Evolutionary conservation across 1,284 basidiomycete genomes (phyloP).

Genomic region (Chondrostereum purpureum): DNA sequence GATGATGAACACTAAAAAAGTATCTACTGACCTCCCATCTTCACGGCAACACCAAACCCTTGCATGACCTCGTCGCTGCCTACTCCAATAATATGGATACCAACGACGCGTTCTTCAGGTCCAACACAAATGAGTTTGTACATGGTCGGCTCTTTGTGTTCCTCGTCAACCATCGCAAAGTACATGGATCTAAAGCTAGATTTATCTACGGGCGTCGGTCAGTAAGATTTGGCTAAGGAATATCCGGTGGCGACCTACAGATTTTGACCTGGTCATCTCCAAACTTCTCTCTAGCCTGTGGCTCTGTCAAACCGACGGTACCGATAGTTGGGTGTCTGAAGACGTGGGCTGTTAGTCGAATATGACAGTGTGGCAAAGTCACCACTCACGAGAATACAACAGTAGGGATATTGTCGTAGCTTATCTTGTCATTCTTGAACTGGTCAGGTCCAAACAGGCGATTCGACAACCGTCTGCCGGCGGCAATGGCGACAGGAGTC

Average conservation of each 20-base stretch:
- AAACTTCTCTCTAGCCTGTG: conserved; percentile 82
- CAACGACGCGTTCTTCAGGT: conserved; percentile 89
- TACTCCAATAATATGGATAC: conserved; percentile 87
- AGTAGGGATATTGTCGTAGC: conserved; percentile 87
- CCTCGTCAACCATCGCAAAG: conserved; percentile 81
- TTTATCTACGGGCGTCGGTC: conserved; percentile 41
- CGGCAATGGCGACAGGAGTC: conserved; percentile 98
- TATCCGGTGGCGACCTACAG: conserved; percentile 65
- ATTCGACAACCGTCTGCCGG: conserved; percentile 85
- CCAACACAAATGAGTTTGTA: conserved; percentile 90
- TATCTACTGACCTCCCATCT: conserved; percentile 90
- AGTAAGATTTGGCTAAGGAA: not conserved
- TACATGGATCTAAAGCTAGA: conserved; percentile 81
- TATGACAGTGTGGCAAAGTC: conserved; percentile 3
- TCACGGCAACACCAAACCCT: conserved; percentile 91
- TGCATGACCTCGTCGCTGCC: conserved; percentile 92
- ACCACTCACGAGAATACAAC: conserved; percentile 91
- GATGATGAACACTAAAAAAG: too few relatives aligned
- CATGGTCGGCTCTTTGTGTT: conserved; percentile 87
- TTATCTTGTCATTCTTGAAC: conserved; percentile 84
- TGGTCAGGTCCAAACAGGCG: conserved; percentile 82
- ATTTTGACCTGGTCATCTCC: conserved; percentile 85
- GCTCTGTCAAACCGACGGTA: conserved; percentile 88
- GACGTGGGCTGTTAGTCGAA: too few relatives aligned
- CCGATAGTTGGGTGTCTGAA: conserved; percentile 86